Percentiles rank a stretch among this genome's conserved stretches.
phyloP scores from a whole-genome alignment of 441 rosid species.

The Erysimum cheiri region DNA sequence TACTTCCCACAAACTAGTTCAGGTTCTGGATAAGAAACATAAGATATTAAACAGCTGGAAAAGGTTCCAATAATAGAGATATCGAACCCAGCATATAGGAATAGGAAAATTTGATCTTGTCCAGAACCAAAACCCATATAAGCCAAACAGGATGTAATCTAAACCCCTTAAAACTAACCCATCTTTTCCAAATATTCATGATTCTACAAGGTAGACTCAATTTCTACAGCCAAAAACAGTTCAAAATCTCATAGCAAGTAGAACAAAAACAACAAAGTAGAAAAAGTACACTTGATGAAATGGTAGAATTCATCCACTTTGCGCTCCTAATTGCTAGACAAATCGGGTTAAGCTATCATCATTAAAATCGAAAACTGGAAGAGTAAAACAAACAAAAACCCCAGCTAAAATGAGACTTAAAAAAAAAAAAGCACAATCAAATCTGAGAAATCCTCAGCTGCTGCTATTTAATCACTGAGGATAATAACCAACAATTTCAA shows the following conservation, averaged over 20 bases:
- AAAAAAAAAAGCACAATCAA: not conserved
- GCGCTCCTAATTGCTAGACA: not conserved
- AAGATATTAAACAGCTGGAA: conserved; percentile 41
- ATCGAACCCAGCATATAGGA: not conserved
- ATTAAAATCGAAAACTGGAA: not conserved
- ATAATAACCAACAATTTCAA: conserved; percentile 4
- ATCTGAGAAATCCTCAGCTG: conserved; percentile 33
- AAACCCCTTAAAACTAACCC: conserved; percentile 8
- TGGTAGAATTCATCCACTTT: not conserved
- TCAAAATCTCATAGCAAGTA: conserved; percentile 21
- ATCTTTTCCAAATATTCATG: conserved; percentile 3
- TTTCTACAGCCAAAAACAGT: not conserved
- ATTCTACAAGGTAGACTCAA: conserved; percentile 6
- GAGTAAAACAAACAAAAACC: not conserved
- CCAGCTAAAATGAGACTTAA: not conserved
- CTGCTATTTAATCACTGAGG: not conserved
- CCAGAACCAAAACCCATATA: conserved; percentile 19
- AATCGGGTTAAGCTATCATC: not conserved
- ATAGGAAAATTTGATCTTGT: conserved; percentile 9
- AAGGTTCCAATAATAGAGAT: conserved; percentile 15
- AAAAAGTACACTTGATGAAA: not conserved
- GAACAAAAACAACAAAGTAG: not conserved
- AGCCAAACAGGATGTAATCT: not conserved
- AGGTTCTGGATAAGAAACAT: conserved; percentile 50
- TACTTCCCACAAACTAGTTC: conserved; percentile 46